Evolutionary conservation across 2,329 filamentous ascomycete species (phyloP).

Genomic region (Aureobasidium sp.): DNA sequence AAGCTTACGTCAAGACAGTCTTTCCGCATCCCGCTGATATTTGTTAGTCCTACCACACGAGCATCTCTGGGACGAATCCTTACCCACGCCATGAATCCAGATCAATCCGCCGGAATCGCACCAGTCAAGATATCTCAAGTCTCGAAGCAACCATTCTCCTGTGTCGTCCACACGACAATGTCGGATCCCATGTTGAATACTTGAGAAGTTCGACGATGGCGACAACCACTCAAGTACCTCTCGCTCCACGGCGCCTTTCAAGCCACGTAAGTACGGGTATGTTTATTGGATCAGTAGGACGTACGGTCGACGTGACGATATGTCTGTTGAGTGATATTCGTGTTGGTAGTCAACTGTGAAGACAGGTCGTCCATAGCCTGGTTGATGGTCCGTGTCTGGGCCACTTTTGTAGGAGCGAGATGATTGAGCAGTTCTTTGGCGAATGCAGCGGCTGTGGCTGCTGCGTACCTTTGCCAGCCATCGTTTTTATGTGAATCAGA

Average conservation of each 20-base stretch:
- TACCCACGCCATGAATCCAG: neutral
- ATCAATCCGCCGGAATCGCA: neutral
- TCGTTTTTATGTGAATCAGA: constrained; percentile 24
- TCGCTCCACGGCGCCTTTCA: neutral
- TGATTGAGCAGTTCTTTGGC: constrained; percentile 20
- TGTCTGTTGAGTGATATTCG: neutral
- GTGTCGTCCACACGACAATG: neutral
- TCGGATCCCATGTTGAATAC: neutral
- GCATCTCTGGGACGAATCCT: neutral
- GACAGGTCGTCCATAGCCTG: neutral
- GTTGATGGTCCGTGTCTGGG: neutral
- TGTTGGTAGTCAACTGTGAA: neutral
- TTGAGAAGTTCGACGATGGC: neutral
- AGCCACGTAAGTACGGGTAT: neutral
- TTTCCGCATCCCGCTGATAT: neutral
- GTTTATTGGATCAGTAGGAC: neutral
- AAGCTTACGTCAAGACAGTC: neutral
- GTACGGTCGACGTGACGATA: neutral
- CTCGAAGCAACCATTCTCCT: neutral
- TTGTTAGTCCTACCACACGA: neutral
- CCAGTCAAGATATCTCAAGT: neutral
- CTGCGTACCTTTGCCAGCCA: constrained; percentile 22
- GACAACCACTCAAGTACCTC: neutral
- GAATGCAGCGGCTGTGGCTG: constrained; percentile 20
- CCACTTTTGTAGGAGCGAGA: neutral